phyloP scores from a whole-genome alignment of 2,329 filamentous ascomycete genomes.

The Atkinsonella hypoxylon region DNA sequence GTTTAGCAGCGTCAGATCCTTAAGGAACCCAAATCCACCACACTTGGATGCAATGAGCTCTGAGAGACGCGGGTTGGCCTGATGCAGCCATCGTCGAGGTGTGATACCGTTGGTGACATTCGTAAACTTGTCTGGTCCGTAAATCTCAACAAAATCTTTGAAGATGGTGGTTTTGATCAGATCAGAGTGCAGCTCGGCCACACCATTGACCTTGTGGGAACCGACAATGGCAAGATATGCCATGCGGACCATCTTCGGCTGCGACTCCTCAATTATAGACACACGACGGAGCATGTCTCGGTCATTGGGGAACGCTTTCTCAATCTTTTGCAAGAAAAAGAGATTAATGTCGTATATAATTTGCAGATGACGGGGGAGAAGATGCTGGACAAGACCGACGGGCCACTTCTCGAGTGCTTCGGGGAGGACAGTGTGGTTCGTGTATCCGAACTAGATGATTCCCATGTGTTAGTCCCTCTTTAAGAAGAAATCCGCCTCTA shows the following conservation, averaged over 20 bases:
- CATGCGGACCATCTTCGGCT: constrained; percentile 98
- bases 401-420: constrained; percentile 99
- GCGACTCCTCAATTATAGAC: constrained; percentile 95
- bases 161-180: constrained; percentile 99
- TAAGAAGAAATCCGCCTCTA: too few relatives aligned
- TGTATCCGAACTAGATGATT: constrained; percentile 68
- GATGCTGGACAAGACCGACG: constrained; percentile 79
- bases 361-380: constrained; percentile 86
- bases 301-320: constrained; percentile 82
- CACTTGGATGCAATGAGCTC: constrained; percentile 85
- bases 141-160: constrained; percentile 94
- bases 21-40: constrained; percentile 73
- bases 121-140: constrained; percentile 92
- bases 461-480: background rate
- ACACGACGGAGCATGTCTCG: constrained; percentile 74
- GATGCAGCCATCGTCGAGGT: constrained; percentile 89
- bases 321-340: constrained; percentile 80
- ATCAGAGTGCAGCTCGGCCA: constrained; percentile 94
- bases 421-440: constrained; percentile 94
- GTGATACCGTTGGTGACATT: constrained; percentile 99
- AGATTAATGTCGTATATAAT: constrained; percentile 99
- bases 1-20: constrained; percentile 77
- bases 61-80: constrained; percentile 87
- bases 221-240: constrained; percentile 89
- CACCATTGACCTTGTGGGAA: constrained; percentile 98